Evolutionary conservation across 2,329 filamentous ascomycete species (phyloP).

Genomic region (Achaetomium macrosporum): DNA sequence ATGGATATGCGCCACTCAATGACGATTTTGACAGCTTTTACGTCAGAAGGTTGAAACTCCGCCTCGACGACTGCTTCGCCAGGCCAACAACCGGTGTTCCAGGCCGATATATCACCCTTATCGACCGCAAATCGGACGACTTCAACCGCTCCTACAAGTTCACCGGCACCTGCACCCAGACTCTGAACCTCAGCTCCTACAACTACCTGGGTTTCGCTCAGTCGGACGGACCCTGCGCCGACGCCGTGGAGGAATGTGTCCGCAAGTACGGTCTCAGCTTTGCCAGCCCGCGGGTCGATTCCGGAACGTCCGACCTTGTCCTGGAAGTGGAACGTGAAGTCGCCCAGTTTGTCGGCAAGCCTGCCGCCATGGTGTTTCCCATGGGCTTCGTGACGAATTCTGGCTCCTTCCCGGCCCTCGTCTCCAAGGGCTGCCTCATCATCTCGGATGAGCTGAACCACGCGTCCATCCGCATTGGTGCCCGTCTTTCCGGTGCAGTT

Average conservation of each 20-base stretch:
- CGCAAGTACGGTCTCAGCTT: constrained; percentile 79
- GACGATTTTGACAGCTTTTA: constrained; percentile 99
- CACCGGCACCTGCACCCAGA: constrained; percentile 87
- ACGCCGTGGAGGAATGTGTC: constrained; percentile 80
- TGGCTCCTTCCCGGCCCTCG: constrained; percentile 83
- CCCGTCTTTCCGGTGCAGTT: constrained; percentile 87
- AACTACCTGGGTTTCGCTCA: constrained; percentile 99
- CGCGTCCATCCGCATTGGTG: constrained; percentile 91
- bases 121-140: constrained; percentile 86
- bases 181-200: constrained; percentile 98
- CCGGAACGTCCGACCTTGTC: constrained; percentile 81
- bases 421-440: constrained; percentile 87
- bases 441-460: constrained; percentile 98
- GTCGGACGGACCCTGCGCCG: constrained; percentile 92
- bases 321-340: constrained; percentile 85
- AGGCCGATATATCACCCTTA: constrained; percentile 84
- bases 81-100: constrained; percentile 89
- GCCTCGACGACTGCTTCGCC: constrained; percentile 95
- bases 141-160: constrained; percentile 87
- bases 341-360: constrained; percentile 89
- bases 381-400: constrained; percentile 99
- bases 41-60: constrained; percentile 82
- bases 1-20: constrained; percentile 92
- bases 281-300: constrained; percentile 75
- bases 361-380: constrained; percentile 91